A percentile compares a stretch with the other conserved stretches of the same genome.
Conservation (phyloP, 1,284 basidiomycete species). For the Pseudozyma flocculosa region DNA sequence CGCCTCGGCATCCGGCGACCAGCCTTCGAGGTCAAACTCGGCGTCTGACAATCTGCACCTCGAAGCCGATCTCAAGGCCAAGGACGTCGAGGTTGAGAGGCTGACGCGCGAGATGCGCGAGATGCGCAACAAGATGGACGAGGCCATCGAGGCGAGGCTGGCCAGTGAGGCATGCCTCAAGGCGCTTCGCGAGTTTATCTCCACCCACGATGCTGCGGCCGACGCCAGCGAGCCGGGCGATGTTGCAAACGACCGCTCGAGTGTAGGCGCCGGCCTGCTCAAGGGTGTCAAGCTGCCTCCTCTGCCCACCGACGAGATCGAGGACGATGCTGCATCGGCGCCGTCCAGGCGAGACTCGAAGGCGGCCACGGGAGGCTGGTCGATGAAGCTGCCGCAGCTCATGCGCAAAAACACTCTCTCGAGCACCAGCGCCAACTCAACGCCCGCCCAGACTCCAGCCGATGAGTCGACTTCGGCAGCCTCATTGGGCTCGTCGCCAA, state of each 20-base stretch:
- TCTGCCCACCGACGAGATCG: conserved; percentile 42
- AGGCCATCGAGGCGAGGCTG: conserved; percentile 50
- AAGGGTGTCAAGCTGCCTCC: conserved; percentile 48
- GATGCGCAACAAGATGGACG: conserved; percentile 36
- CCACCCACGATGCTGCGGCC: conserved; percentile 25
- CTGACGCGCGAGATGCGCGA: conserved; percentile 36
- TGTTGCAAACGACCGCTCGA: conserved; percentile 9
- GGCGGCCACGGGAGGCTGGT: conserved; percentile 13
- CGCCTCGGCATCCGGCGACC: not conserved
- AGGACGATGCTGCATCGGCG: conserved; percentile 26
- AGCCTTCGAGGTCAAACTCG: not conserved
- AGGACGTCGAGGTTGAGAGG: conserved; percentile 43
- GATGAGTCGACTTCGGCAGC: conserved; percentile 13
- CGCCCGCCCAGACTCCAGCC: conserved; percentile 17
- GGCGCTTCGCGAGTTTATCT: conserved; percentile 46
- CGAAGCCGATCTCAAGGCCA: conserved; percentile 25
- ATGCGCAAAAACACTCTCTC: conserved; percentile 37
- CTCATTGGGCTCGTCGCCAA: too few species aligned
- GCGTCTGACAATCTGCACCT: not conserved
- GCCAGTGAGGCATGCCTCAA: conserved; percentile 49
- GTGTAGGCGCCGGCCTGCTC: conserved; percentile 31
- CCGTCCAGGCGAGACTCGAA: conserved; percentile 8
- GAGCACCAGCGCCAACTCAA: conserved; percentile 6
- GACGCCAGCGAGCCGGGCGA: conserved; percentile 8
- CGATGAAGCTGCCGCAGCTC: conserved; percentile 33